Evolutionary conservation across 306 rosid species (phyloP).

Genomic region (Lathyrus aphaca): DNA sequence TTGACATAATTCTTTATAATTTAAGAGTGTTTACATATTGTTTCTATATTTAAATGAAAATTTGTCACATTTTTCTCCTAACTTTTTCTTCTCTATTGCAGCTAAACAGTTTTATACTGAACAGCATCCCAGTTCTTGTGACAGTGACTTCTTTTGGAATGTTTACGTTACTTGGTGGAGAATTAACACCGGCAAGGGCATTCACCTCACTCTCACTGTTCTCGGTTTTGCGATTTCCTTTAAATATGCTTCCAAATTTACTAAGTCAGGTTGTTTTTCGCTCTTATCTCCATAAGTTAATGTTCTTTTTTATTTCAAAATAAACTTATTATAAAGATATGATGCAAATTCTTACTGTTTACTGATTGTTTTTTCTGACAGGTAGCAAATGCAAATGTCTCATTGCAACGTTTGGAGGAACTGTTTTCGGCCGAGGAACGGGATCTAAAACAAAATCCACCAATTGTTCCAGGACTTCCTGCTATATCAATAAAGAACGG

Average conservation of each 20-base stretch:
- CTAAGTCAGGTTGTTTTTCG: constrained; percentile 71
- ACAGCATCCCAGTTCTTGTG: constrained; percentile 84
- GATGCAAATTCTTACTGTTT: constrained; percentile 14
- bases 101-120: constrained; percentile 70
- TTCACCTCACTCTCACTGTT: constrained; percentile 88
- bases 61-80: constrained; percentile 25
- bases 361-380: constrained; percentile 41
- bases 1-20: constrained; percentile 28
- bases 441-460: constrained; percentile 62
- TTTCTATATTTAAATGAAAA: constrained; percentile 4
- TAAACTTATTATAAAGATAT: not conserved
- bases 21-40: not conserved
- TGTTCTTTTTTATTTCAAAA: not conserved
- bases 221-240: constrained; percentile 72
- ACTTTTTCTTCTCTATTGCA: constrained; percentile 48
- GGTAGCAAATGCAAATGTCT: constrained; percentile 83
- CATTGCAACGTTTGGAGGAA: constrained; percentile 84
- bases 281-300: constrained; percentile 4
- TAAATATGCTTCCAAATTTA: constrained; percentile 75
- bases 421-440: constrained; percentile 70
- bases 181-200: constrained; percentile 87
- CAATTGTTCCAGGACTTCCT: constrained; percentile 68
- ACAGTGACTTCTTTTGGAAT: constrained; percentile 72
- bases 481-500: constrained; percentile 80
- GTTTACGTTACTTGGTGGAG: constrained; percentile 85